Evolutionary conservation across 2,329 filamentous ascomycete species (phyloP), one percentile per base, ranked within the genome.

Genomic region (Xenoacremonium recifei): DNA sequence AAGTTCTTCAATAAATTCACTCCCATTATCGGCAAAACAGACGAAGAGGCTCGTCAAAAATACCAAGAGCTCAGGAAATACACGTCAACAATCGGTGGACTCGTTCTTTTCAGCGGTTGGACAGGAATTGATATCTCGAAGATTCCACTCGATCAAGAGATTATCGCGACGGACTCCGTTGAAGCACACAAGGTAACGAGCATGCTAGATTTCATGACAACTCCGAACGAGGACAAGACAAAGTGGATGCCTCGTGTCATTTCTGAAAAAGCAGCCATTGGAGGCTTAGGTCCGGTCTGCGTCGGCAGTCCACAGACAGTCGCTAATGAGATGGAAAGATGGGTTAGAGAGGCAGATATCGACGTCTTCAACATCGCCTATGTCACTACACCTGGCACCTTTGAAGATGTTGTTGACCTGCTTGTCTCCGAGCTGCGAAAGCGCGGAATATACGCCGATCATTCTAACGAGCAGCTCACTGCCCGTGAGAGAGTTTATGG

Each of bases 401-500:
- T 62, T 21, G 61, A 62, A 34, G 61, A 64, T 12, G 54, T 64
- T 1, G 60, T 64, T 3, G 56, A 64, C 16, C 50, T 62, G 3
- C 31, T 64, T 4, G 45, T 64, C 1, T 61, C 61, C 3, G 61
- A 63, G 27, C 47, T 64, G 18, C 46, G 57, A 17, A 47, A 47
- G 15, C 48, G 61, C 2, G 59, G 60, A 0, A n/a, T 63, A 1
- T 67, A 66, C 35, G 50, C 51, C 4, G 48, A 48, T 9, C 12
- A 30, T 3, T 53, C 58, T 0, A 47, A 4, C 65, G 68, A 20
- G 63, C 67, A 13, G 51, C 56, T n/a, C 19, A 80, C 76, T 3
- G 72, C 73, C 1, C 64, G 80, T 15, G 82, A 85, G 62, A 84
- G 77, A 62, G 65, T 84, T 0, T 84, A 83, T 58, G 80, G 80